Base-by-base conservation (phyloP, 176 grass and related monocot species). In the Avena insularis region DNA sequence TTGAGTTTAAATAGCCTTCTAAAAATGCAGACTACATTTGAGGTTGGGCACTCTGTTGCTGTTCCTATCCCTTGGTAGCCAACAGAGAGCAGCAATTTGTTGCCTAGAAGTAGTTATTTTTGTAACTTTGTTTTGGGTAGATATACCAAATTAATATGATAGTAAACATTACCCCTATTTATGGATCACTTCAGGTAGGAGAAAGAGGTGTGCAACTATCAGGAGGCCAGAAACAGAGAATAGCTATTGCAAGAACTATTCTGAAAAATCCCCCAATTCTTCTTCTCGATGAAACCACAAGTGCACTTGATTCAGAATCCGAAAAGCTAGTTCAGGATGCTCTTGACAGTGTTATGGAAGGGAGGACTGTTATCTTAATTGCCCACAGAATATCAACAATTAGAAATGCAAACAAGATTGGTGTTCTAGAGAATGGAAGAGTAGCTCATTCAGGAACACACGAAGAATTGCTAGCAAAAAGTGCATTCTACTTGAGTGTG, bases 261-360 rank as follows among this genome's bases (percentile, higher is more conserved):
- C 78, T 94, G 9, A 94, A 92, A 79, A 75, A 94, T 79, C 87
- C 92, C 17, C 90, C 90, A 8, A 94, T 94, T 70, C 87, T 94
- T 62, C 90, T 94, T 54, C 92, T 94, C 21, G 92, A 94, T 57
- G 92, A 94, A 86, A 85, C 92, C 15, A 94, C 87, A 54, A 94
- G 92, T 70, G 92, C 92, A 9, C 92, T 94, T 56, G 92, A 94
- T 89, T 92, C 92, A 17, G 92, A 90, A 83, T 94, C 92, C 3
- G 92, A 94, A 77, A 91, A 88, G 87, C 20, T 88, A 71, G 87
- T 94, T 61, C 90, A 94, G 84, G 82, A 90, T 23, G 92, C 92
- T 64, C 71, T 94, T 67, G 90, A 85, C 9, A 83, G 57, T 80
- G 87, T 83, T 50, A 92, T 94, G 90, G 82, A 75, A 33, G 90